phyloP scores from a whole-genome alignment of 2,329 filamentous ascomycete species.

The Orbilia javanica region DNA sequence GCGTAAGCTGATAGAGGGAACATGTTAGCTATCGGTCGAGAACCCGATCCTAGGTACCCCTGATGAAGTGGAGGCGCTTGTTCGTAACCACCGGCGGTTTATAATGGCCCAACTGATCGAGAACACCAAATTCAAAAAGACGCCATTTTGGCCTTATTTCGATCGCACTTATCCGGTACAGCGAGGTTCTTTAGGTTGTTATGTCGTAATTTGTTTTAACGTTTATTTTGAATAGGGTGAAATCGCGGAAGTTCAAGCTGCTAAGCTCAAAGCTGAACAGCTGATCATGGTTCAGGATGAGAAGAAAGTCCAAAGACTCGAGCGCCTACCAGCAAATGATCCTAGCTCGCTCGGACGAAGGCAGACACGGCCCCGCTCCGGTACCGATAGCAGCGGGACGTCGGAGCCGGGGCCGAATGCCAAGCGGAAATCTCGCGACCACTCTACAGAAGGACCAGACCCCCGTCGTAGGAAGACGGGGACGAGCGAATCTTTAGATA shows the following conservation, averaged over 20 bases:
- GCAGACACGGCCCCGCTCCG: conserved; percentile 35
- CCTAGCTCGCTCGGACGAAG: not conserved
- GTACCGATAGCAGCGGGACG: conserved; percentile 46
- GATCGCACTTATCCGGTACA: conserved; percentile 3
- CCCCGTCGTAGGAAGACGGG: conserved; percentile 43
- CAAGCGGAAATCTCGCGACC: conserved; percentile 54
- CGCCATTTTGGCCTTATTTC: conserved; percentile 45
- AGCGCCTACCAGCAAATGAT: not conserved
- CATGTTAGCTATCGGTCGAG: conserved; percentile 32
- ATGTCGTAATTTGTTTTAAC: not conserved
- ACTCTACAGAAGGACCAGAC: conserved; percentile 41
- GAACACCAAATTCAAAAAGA: conserved; percentile 32
- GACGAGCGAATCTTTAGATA: not conserved
- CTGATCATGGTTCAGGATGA: conserved; percentile 32
- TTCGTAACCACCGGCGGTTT: conserved; percentile 41
- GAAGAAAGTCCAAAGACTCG: conserved; percentile 44
- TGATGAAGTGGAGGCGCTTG: conserved; percentile 20
- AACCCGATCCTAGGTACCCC: conserved; percentile 32
- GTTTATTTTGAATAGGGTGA: conserved; percentile 26
- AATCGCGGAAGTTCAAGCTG: conserved; percentile 37
- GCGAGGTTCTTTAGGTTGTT: not conserved
- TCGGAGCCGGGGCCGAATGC: conserved; percentile 26
- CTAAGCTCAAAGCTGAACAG: conserved; percentile 37
- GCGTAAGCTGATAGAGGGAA: not conserved
- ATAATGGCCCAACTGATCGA: conserved; percentile 55